These are phyloP conservation scores for Gorgonomyces haynaldii DNA, from an alignment of 192 early-diverging fungal genomes.

Conservation along the genomic window DNA sequence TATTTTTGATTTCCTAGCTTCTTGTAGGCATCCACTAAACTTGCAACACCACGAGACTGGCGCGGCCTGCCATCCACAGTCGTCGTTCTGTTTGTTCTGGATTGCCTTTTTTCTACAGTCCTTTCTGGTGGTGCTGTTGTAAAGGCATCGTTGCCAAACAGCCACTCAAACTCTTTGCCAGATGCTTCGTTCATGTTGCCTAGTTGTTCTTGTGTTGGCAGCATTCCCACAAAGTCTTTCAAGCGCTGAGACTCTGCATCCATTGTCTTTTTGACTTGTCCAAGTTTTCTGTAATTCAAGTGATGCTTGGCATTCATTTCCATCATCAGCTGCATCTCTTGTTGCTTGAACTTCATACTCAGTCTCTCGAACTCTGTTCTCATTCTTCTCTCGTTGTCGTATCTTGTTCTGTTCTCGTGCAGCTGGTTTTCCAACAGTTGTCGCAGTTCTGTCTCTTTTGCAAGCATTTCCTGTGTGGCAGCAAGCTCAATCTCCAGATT, in stretches of 20 bases:
- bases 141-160: too few relatives aligned
- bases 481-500: conserved; percentile 27
- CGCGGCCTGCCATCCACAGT: too few relatives aligned
- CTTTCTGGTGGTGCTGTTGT: too few relatives aligned
- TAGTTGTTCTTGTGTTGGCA: conserved; percentile 16
- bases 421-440: conserved; percentile 29
- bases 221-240: conserved; percentile 19
- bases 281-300: conserved; percentile 28
- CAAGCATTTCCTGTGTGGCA: conserved; percentile 25
- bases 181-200: conserved; percentile 7
- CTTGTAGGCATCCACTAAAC: too few relatives aligned
- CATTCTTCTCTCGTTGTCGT: conserved; percentile 31
- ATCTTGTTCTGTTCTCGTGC: conserved; percentile 22
- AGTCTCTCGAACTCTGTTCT: conserved; percentile 35
- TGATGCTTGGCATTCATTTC: conserved; percentile 17
- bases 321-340: conserved; percentile 17
- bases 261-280: conserved; percentile 21
- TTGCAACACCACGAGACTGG: too few relatives aligned
- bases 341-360: conserved; percentile 23
- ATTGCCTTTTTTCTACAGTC: too few relatives aligned
- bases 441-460: conserved; percentile 17
- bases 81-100: too few relatives aligned
- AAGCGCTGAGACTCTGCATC: conserved; percentile 20
- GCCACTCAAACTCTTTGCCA: too few relatives aligned
- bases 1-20: too few relatives aligned